These are phyloP conservation scores for Neoarthrinium moseri DNA, from an alignment of 2,329 filamentous ascomycete genomes.

Conservation along the genomic window DNA sequence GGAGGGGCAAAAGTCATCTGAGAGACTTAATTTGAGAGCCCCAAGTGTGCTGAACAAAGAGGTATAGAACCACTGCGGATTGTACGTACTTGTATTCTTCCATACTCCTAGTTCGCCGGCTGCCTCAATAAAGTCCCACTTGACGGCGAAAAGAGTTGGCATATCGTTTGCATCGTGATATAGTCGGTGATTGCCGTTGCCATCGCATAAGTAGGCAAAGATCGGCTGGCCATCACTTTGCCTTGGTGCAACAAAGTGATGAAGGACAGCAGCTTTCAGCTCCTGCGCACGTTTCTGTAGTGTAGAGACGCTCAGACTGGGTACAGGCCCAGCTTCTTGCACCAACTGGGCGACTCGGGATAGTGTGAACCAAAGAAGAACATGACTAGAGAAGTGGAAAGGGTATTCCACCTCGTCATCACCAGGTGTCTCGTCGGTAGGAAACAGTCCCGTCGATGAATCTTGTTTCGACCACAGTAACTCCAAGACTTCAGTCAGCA, in stretches of 20 bases:
- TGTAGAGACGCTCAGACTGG: background rate
- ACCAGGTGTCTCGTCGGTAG: constrained; percentile 18
- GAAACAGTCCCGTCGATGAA: constrained; percentile 8
- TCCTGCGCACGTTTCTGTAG: background rate
- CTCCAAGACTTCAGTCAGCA: constrained; percentile 9
- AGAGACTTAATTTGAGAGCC: too few relatives aligned
- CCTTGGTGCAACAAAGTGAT: background rate
- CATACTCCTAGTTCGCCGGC: constrained; percentile 3
- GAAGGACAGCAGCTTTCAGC: background rate
- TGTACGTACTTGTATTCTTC: constrained; percentile 16
- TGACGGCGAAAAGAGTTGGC: constrained; percentile 15
- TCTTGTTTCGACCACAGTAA: constrained; percentile 11
- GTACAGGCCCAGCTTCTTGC: background rate
- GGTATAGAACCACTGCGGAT: too few relatives aligned
- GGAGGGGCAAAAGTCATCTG: too few relatives aligned
- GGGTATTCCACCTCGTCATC: constrained; percentile 15
- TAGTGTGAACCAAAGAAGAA: constrained; percentile 18
- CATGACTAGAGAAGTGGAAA: constrained; percentile 18
- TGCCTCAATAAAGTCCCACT: constrained; percentile 14
- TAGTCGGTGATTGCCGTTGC: background rate
- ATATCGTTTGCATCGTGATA: constrained; percentile 22
- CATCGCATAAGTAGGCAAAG: constrained; percentile 13
- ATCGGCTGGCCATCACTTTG: constrained; percentile 1
- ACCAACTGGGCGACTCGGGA: background rate
- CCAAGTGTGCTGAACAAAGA: too few relatives aligned